These are phyloP conservation scores for Byssochlamys sp. DNA, from an alignment of 2,329 filamentous ascomycete species.

Conservation along the genomic window DNA sequence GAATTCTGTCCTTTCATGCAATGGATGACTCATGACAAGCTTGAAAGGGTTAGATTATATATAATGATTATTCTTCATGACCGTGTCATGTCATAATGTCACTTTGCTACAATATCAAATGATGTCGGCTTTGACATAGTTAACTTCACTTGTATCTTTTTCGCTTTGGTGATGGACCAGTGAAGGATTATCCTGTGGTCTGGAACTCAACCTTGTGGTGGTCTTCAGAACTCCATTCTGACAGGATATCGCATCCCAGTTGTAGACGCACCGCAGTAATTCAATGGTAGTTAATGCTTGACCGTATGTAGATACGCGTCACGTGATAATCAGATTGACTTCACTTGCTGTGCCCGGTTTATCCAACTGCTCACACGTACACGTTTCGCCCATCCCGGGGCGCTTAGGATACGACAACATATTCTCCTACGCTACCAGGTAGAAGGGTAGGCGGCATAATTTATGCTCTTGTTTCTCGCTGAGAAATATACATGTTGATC, in stretches of 20 bases:
- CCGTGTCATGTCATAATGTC: not conserved
- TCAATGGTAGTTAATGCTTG: too few relatives aligned
- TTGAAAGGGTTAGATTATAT: not conserved
- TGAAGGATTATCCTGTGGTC: not conserved
- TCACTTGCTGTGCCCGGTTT: not conserved
- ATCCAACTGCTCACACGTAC: not conserved
- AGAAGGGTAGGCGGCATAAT: not conserved
- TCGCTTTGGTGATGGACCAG: not conserved
- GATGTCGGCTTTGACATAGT: not conserved
- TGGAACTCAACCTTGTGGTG: too few relatives aligned
- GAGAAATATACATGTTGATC: not conserved
- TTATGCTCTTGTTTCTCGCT: not conserved
- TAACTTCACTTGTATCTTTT: not conserved
- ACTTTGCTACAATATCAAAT: not conserved
- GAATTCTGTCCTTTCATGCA: not conserved
- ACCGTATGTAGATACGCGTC: not conserved
- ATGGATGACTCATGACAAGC: not conserved
- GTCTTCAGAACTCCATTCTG: too few relatives aligned
- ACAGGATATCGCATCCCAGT: too few relatives aligned
- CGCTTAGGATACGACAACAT: not conserved
- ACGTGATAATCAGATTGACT: not conserved
- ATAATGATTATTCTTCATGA: not conserved
- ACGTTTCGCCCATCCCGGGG: not conserved
- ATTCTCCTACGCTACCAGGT: not conserved
- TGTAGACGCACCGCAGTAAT: too few relatives aligned